Conservation (phyloP, 441 rosid genomes). For the Melianthus villosus region DNA sequence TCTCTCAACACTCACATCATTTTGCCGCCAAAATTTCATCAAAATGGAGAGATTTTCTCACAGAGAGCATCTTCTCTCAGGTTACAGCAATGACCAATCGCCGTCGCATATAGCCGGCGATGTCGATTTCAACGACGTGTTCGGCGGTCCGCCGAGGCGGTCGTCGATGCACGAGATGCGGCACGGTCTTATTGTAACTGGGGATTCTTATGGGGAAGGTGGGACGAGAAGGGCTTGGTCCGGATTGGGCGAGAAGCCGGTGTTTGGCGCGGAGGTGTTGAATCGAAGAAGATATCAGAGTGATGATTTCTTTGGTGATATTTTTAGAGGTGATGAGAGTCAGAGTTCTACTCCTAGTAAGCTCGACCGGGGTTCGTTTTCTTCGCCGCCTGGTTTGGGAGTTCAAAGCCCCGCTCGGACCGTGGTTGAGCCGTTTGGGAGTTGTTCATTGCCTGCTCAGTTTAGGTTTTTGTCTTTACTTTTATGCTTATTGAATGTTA, state of each 20-base stretch:
- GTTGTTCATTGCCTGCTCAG: constrained; percentile 33
- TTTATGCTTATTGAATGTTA: too few relatives aligned
- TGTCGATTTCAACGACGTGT: constrained; percentile 68
- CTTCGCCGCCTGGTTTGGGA: constrained; percentile 36
- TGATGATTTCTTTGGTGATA: constrained; percentile 63
- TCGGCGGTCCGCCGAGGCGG: constrained; percentile 85
- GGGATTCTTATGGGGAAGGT: too few relatives aligned
- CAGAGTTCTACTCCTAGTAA: constrained; percentile 33
- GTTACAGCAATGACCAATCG: constrained; percentile 12
- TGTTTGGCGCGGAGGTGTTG: constrained; percentile 50
- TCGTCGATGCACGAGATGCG: constrained; percentile 30
- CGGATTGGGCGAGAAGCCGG: constrained; percentile 46
- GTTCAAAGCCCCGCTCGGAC: constrained; percentile 42
- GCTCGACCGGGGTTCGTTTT: constrained; percentile 21
- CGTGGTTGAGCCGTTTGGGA: constrained; percentile 33
- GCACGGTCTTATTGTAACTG: too few relatives aligned
- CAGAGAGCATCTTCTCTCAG: constrained; percentile 22
- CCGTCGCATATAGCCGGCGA: constrained; percentile 19
- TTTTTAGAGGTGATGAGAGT: constrained; percentile 38
- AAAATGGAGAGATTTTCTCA: constrained; percentile 24
- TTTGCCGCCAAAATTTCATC: too few relatives aligned
- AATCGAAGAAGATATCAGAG: constrained; percentile 26
- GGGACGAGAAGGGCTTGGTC: too few relatives aligned
- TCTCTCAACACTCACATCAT: too few relatives aligned
- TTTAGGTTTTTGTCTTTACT: constrained; percentile 41